phyloP scores from a whole-genome alignment of 2,329 filamentous ascomycete species.

The Verticillium zaregamsianum region DNA sequence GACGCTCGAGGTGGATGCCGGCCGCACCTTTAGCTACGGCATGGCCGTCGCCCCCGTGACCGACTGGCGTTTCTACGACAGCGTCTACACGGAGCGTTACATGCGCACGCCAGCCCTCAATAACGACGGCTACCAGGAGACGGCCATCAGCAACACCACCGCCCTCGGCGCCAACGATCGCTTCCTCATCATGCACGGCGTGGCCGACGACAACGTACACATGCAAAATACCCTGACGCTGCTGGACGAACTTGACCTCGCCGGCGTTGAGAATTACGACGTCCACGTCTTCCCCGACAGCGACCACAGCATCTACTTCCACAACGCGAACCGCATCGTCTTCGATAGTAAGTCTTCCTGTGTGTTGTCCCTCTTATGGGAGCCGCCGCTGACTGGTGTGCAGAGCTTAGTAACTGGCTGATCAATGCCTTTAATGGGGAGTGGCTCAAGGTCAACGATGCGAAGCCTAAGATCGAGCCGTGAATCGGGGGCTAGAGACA shows the following conservation, averaged over 20 bases:
- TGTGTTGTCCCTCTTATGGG: constrained; percentile 2
- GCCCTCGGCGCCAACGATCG: constrained; percentile 73
- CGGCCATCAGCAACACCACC: constrained; percentile 68
- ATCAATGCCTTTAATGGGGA: constrained; percentile 97
- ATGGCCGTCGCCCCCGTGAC: constrained; percentile 99
- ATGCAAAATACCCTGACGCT: constrained; percentile 89
- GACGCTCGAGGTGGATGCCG: constrained; percentile 86
- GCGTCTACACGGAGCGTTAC: constrained; percentile 91
- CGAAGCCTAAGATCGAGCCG: constrained; percentile 38
- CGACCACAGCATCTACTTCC: constrained; percentile 92
- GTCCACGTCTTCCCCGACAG: constrained; percentile 95
- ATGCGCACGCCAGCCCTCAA: constrained; percentile 95
- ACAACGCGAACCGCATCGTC: constrained; percentile 86
- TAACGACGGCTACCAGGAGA: constrained; percentile 67
- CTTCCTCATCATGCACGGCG: constrained; percentile 93
- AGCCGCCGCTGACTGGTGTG: not conserved
- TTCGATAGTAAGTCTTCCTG: constrained; percentile 72
- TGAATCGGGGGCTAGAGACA: not conserved
- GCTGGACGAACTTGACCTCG: constrained; percentile 80
- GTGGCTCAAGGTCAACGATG: constrained; percentile 63
- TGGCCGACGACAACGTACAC: constrained; percentile 97
- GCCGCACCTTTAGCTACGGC: constrained; percentile 87
- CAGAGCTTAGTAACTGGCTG: constrained; percentile 83
- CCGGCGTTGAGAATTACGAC: constrained; percentile 86
- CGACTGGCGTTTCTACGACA: constrained; percentile 95